Evolutionary conservation across 164 flowering plant genomes (phyloP), one percentile per base, ranked within the genome.

Genomic region (Warburgia ugandensis): DNA sequence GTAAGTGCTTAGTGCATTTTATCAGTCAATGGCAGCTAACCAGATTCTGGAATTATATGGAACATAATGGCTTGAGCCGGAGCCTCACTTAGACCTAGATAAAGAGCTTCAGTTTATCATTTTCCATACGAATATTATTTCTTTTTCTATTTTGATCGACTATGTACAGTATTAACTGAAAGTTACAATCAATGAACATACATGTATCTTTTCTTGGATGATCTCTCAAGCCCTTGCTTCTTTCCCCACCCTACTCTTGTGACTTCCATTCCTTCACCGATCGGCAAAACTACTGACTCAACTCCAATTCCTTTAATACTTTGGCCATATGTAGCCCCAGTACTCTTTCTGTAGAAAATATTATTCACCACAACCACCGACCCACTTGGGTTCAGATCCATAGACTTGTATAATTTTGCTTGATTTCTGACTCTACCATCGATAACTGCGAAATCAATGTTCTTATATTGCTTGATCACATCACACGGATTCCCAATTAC

Each of bases 401-500:
- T 28, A 26, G 27, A 26, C 35, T 52, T 39, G n/a, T 26, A 39
- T 27, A 39, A 26, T 16, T 28, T 52, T 13, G 8, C 11, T 3
- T 28, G 17, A 9, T 57, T 46, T 6, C 38, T 4, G 4, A 25
- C 9, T 12, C 25, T 37, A 29, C 52, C 23, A 45, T 57, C 61
- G 0, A 57, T 48, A 19, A 48, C 36, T 8, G 8, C 45, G 22
- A 57, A 57, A 20, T 57, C 39, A 9, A 57, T 35, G 20, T 57
- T 57, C 33, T 45, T 37, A 5, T 37, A 29, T 5, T 29, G 32
- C 12, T 5, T 48, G 20, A 57, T 29, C 45, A 37, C 38, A 12
- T 57, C 53, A 13, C 46, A 48, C 4, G 61, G 61, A 47, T 57
- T 30, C 8, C 61, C 61, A 29, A 31, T 43, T 12, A 30, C 16